Evolutionary conservation across 139 green algal genomes (phyloP).

Genomic region (Eudorina sp.): DNA sequence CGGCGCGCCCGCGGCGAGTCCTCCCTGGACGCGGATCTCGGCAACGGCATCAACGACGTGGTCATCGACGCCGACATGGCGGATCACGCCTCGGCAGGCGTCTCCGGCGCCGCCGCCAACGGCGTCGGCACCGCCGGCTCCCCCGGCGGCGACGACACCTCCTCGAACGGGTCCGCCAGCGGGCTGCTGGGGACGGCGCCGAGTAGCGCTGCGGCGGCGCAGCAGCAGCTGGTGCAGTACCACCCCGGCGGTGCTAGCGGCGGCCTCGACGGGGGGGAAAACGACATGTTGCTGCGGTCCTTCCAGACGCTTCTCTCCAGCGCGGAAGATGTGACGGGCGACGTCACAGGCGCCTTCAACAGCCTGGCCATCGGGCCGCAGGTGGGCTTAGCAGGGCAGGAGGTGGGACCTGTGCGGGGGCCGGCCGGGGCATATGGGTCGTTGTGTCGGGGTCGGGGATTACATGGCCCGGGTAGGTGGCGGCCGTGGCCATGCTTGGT

Average conservation of each 20-base stretch:
- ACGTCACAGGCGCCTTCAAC: constrained; percentile 34
- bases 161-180: constrained; percentile 36
- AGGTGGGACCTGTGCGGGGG: too few relatives aligned
- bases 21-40: constrained; percentile 24
- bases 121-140: background rate
- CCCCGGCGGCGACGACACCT: constrained; percentile 16
- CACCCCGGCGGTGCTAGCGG: background rate
- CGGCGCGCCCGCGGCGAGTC: constrained; percentile 50
- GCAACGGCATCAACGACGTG: constrained; percentile 30
- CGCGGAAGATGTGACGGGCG: constrained; percentile 7
- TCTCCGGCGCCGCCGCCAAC: background rate
- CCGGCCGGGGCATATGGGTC: too few relatives aligned
- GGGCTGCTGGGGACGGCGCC: background rate
- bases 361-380: constrained; percentile 17
- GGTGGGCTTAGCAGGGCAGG: too few relatives aligned
- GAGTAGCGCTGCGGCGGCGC: background rate
- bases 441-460: too few relatives aligned
- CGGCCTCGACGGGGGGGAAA: background rate
- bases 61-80: constrained; percentile 28
- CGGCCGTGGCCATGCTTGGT: too few relatives aligned
- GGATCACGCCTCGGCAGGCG: background rate
- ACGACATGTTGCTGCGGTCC: constrained; percentile 34
- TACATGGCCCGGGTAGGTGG: too few relatives aligned
- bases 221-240: constrained; percentile 43
- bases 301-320: constrained; percentile 30